Evolutionary conservation across 495 filamentous ascomycete species (phyloP), one percentile per base, ranked within the genome.

Genomic region (Talaromyces ruber): DNA sequence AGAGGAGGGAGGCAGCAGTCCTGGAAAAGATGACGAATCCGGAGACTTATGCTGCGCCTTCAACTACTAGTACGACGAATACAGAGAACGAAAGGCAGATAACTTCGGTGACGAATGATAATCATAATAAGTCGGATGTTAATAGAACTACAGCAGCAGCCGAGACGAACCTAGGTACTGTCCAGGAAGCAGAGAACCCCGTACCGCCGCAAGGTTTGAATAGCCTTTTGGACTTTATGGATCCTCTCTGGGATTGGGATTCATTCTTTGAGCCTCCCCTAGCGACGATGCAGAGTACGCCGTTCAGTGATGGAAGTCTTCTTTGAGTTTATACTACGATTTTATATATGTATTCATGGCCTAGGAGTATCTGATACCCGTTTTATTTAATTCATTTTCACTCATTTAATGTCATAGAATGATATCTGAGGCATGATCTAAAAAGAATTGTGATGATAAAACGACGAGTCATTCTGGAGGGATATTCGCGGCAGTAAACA

Each of bases 1-100:
- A 68, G 59, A 59, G 61, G 25, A 71, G 64, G 12, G 66, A 67
- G 4, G 62, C 67, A 5, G 60, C 62, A 9, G 18, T 55, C 9
- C 58, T 71, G 26, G 65, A 71, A 28, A 47, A 58, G n/a, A 61
- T 65, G 12, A 58, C 59, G 16, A 47, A 18, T 9, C 26, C 43
- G 25, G 37, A 37, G n/a, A 30, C 55, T 6, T 58, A 22, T 12
- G 28, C 24, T 28, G 52, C 55, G 2, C 55, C 16, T 30, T 29
- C 18, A 22, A 6, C 1, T 58, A 22, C 21, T 28, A n/a, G n/a
- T n/a, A 57, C 54, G 1, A 4, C 54, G 9, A 32, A 11, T 25
- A 39, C 29, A 1, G 12, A 11, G 5, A n/a, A 12, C 29, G 54
- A n/a, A n/a, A n/a, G n/a, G n/a, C n/a, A n/a, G n/a, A n/a, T n/a